Evolutionary conservation across 345 rosid species (phyloP), one percentile per base, ranked within the genome.

Genomic region (Pistacia integerrima): DNA sequence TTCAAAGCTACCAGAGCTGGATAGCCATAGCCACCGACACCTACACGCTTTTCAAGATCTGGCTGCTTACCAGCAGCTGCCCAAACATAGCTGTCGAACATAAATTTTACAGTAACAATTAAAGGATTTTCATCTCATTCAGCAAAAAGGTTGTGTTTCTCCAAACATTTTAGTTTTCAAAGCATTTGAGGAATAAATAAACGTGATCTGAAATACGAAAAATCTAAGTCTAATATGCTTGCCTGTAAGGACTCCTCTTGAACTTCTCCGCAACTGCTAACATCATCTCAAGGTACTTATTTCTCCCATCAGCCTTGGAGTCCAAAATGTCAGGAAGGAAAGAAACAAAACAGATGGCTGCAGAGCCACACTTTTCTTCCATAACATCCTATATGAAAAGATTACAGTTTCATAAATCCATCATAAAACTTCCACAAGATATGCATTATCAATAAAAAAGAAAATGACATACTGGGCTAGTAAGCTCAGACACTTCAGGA

Each of bases 1-100:
- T 97, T 97, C 90, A 97, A 80, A 46, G 98, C 99, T 54, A 97
- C 97, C 80, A 97, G 82, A 56, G 99, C 99, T 5, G 99, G 98
- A 69, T 94, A 97, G 11, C 99, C 99, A 16, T 97, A 97, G 72
- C 98, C 99, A 60, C 99, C 99, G 36, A 97, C 97, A 11, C 90
- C 91, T 9, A 97, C 96, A 18, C 55, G 85, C 41, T 82, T 89
- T 84, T 97, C 99, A 54, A 97, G 90, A 85, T 91, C 94, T 22
- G 94, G 92, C 78, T 97, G 98, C 86, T 91, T 90, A 72, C 94
- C 93, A 5, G 99, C 94, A 60, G 98, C 97, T 65, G 87, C 91
- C 99, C 99, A 96, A 35, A 93, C 85, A 84, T 82, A 93, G 78
- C 99, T 97, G 92, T 79, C 85, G 18, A 63, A 65, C 25, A 71